Conservation (phyloP, 352 stramenopile species). For the Globisporangium sylvaticum region DNA sequence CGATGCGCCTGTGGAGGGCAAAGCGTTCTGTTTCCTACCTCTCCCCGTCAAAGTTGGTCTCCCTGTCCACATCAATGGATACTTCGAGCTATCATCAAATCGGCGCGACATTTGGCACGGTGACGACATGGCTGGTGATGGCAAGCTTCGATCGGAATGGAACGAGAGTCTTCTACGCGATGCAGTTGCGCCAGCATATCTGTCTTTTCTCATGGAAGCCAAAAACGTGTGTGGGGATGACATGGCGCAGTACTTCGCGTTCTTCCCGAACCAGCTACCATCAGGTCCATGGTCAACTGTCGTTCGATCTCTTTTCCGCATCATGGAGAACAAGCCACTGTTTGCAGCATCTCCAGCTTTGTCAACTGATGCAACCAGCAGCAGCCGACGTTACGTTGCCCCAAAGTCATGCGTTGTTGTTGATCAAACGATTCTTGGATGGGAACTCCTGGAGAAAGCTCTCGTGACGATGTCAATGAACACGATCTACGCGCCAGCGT, state of each 20-base stretch:
- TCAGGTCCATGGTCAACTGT: conserved; percentile 50
- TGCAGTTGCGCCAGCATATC: conserved; percentile 72
- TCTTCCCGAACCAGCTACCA: conserved; percentile 52
- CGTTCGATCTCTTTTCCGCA: conserved; percentile 44
- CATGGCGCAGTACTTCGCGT: conserved; percentile 33
- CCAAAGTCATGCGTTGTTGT: conserved; percentile 39
- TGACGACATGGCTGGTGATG: conserved; percentile 78
- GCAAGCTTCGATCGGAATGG: conserved; percentile 75
- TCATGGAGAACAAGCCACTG: conserved; percentile 44
- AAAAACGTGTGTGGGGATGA: conserved; percentile 36
- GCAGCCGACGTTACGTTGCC: conserved; percentile 19
- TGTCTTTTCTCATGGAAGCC: conserved; percentile 56
- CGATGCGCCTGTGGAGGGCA: conserved; percentile 36
- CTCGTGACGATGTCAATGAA: conserved; percentile 23
- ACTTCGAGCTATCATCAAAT: conserved; percentile 92
- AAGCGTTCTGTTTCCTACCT: conserved; percentile 92
- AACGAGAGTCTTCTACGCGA: conserved; percentile 64
- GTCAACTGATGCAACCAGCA: not conserved
- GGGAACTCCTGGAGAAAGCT: conserved; percentile 38
- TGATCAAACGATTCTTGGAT: conserved; percentile 39
- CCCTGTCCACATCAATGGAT: conserved; percentile 91
- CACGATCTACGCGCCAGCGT: conserved; percentile 32
- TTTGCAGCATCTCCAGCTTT: conserved; percentile 34
- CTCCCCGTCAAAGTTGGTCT: conserved; percentile 86
- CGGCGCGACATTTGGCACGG: conserved; percentile 81